Base-by-base conservation (phyloP, 1,139 yeast genomes). In the Hemisphaericaspora xylanilytica region DNA sequence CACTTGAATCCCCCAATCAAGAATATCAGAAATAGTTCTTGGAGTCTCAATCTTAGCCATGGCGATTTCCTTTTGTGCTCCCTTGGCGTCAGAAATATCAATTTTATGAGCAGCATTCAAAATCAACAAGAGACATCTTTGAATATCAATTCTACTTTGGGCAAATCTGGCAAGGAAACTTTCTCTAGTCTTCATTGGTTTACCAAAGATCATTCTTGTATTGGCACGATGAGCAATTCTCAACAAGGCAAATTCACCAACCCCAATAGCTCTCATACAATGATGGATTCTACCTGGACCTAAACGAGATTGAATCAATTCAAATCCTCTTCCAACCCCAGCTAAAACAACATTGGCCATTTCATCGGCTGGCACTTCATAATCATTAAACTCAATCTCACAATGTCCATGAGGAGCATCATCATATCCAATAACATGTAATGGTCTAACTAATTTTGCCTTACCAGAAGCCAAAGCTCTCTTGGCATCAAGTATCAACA, bases 201-300 rank as follows among this genome's bases (percentile, higher is more conserved):
- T 65, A 33, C 86, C 85, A 54, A 79, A 80, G 37, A 83, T 80
- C 35, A 61, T 52, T 47, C 87, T 65, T 45, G 66, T 60, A 42
- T 73, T 70, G 28, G 85, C 85, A 47, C 88, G 68, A 46, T 70
- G 67, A 32, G 76, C 69, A 46, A 79, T 73, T 47, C 70, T 67
- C 46, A 67, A 55, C 44, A 81, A 65, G 3, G 84, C 81, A 52
- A 70, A 78, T 50, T 80, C 85, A 14, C 84, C 88, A 34, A 71
- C 76, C 4, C 88, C 88, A 50, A 82, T 67, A 28, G 79, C 63
- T 53, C 87, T 67, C 87, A 82, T 81, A 60, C 87, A 81, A 57
- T 82, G 88, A 61, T 81, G 88, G 50, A 82, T 78, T 53, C 87
- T 68, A 17, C 88, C 88, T 1, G 88, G 86, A 2, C 87, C 87